Base-by-base conservation (phyloP, 768 basidiomycete genomes). In the Russula earlei region DNA sequence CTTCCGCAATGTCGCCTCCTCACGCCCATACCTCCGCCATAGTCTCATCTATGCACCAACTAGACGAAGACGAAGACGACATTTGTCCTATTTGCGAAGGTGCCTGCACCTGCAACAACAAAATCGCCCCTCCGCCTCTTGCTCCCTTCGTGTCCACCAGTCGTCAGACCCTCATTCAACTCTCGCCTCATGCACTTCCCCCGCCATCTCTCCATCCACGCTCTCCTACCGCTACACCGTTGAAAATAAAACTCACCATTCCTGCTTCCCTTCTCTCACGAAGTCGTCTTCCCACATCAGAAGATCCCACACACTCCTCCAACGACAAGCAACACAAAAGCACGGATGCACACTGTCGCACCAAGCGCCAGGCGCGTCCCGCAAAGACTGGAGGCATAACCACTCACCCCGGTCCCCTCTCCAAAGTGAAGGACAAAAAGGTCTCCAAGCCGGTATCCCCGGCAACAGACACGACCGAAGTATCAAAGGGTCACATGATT, bases 81-180 rank as follows among this genome's bases (percentile, higher is more conserved):
- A 88, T 91, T 54, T 91, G 88, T 70, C 88, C 87, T 8, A 87
- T 91, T 61, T 91, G 88, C 86, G 89, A 91, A 76, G 84, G 85
- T 66, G 83, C 87, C 67, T 91, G 88, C 75, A 90, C 85, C 29
- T 91, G 88, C 76, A 69, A 72, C 69, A 81, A 67, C 70, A n/a
- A 65, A 64, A 33, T 31, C 44, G 14, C 50, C 59, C 22, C 38
- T 25, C 37, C 57, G 8, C 31, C 31, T 38, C 14, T 51, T 50
- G 4, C 29, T 22, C 56, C 56, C 19, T 15, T 50, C 24, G 12
- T 41, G n/a, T 43, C 47, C 34, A 19, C 25, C 50, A 41, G 51
- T 42, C 48, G 22, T 49, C 51, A 34, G 29, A 47, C 50, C 14
- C 41, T 42, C 44, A 40, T 40, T 45, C 54, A 36, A 49, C 15